Evolutionary conservation across 2,329 filamentous ascomycete genomes (phyloP).

Genomic region (Metarhizium guizhouense): DNA sequence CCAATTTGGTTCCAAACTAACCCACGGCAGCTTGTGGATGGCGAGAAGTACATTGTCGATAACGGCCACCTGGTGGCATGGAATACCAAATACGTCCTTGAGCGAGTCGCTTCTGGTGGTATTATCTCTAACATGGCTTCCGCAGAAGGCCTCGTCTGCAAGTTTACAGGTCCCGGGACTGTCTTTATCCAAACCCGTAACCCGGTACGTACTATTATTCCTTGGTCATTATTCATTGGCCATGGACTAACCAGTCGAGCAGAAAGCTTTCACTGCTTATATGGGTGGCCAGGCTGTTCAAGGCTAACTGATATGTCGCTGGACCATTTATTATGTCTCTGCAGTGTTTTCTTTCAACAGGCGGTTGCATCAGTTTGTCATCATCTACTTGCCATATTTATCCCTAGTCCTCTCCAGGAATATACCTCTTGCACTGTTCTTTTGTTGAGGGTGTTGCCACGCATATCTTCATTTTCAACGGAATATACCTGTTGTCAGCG

Average conservation of each 20-base stretch:
- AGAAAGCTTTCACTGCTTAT: slow-evolving; percentile 45
- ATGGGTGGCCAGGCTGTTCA: slow-evolving; percentile 38
- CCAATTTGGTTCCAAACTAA: not conserved
- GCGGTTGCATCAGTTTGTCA: not conserved
- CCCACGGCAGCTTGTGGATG: slow-evolving; percentile 40
- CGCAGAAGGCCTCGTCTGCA: slow-evolving; percentile 86
- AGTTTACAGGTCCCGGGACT: slow-evolving; percentile 84
- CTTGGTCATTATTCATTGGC: not conserved
- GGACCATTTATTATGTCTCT: not conserved
- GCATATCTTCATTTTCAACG: not conserved
- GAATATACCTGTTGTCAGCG: too few relatives aligned
- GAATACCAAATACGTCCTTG: slow-evolving; percentile 91
- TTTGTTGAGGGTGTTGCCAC: not conserved
- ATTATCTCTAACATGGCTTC: slow-evolving; percentile 81
- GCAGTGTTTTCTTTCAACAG: not conserved
- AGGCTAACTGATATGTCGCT: slow-evolving; percentile 10
- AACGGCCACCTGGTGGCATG: slow-evolving; percentile 92
- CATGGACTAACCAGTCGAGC: not conserved
- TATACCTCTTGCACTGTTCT: not conserved
- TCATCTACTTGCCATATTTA: not conserved
- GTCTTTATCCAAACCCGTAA: slow-evolving; percentile 92
- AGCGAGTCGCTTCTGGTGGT: slow-evolving; percentile 82
- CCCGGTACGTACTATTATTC: slow-evolving; percentile 39
- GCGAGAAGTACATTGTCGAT: slow-evolving; percentile 85
- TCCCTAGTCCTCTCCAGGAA: not conserved